phyloP scores from a whole-genome alignment of 768 basidiomycete genomes.

The Plicaturopsis crispa region DNA sequence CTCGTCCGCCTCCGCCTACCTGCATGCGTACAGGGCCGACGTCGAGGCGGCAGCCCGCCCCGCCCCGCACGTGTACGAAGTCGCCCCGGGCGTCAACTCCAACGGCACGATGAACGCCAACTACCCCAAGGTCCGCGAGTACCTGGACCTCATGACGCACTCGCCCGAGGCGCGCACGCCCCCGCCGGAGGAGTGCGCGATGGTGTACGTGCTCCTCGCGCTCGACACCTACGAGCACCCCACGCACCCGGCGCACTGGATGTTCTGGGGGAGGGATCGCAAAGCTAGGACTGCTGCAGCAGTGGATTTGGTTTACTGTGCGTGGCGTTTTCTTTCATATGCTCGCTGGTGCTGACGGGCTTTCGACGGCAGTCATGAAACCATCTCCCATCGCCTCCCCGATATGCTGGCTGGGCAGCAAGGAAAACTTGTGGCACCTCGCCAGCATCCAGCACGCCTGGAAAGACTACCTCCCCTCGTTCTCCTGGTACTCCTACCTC shows the following conservation, averaged over 20 bases:
- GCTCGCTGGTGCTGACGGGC: neutral
- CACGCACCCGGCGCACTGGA: neutral
- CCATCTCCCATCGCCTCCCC: slow-evolving; percentile 24
- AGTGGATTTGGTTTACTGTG: neutral
- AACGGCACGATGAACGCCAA: no score
- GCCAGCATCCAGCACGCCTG: slow-evolving; percentile 22
- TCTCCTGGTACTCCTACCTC: slow-evolving; percentile 22
- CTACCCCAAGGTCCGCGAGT: no score
- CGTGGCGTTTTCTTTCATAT: slow-evolving; percentile 1
- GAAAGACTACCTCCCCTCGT: slow-evolving; percentile 13
- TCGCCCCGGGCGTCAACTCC: no score
- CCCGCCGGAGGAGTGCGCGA: neutral
- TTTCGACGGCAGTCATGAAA: neutral
- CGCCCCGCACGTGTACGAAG: no score
- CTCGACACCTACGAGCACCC: neutral
- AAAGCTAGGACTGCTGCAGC: neutral
- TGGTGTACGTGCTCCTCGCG: slow-evolving; percentile 1
- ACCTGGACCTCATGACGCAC: no score
- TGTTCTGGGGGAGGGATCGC: neutral
- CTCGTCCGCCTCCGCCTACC: no score
- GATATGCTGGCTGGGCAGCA: no score
- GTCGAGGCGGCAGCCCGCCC: no score
- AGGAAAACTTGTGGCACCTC: slow-evolving; percentile 26
- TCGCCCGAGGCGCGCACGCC: neutral
- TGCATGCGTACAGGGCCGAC: no score